Evolutionary conservation across 2,329 filamentous ascomycete genomes (phyloP).

Genomic region (Penicillium verrucosum): DNA sequence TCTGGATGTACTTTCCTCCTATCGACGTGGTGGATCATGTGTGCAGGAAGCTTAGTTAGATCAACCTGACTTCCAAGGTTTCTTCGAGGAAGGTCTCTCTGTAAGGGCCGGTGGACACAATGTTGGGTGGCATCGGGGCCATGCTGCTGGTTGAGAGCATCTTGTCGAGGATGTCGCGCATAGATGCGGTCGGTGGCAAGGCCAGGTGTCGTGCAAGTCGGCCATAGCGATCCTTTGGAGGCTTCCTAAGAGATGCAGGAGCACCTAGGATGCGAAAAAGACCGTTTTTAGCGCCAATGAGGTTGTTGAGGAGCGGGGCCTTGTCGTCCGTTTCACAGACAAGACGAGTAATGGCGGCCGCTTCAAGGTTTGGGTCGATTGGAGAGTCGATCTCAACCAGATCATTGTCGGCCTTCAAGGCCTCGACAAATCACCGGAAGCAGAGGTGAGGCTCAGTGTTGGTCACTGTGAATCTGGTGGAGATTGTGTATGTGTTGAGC

Average conservation of each 20-base stretch:
- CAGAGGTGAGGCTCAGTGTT: constrained; percentile 30
- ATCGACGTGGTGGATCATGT: constrained; percentile 45
- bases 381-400: constrained; percentile 44
- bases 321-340: constrained; percentile 48
- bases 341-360: constrained; percentile 47
- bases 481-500: neutral
- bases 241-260: constrained; percentile 39
- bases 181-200: constrained; percentile 14
- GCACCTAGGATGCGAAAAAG: constrained; percentile 50
- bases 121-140: neutral
- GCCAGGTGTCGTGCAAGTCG: constrained; percentile 1
- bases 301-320: constrained; percentile 53
- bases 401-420: constrained; percentile 44
- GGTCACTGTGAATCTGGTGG: constrained; percentile 3
- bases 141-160: constrained; percentile 4
- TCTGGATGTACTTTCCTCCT: constrained; percentile 53
- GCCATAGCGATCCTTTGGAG: constrained; percentile 25
- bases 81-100: constrained; percentile 44
- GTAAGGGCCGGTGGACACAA: constrained; percentile 40
- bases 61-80: constrained; percentile 46
- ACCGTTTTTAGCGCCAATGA: constrained; percentile 47
- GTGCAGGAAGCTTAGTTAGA: constrained; percentile 43
- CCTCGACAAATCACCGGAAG: constrained; percentile 49
- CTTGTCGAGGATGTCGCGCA: constrained; percentile 3
- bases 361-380: constrained; percentile 48